phyloP scores from a whole-genome alignment of 148 eudicot species.

The Spergularia bocconei region DNA sequence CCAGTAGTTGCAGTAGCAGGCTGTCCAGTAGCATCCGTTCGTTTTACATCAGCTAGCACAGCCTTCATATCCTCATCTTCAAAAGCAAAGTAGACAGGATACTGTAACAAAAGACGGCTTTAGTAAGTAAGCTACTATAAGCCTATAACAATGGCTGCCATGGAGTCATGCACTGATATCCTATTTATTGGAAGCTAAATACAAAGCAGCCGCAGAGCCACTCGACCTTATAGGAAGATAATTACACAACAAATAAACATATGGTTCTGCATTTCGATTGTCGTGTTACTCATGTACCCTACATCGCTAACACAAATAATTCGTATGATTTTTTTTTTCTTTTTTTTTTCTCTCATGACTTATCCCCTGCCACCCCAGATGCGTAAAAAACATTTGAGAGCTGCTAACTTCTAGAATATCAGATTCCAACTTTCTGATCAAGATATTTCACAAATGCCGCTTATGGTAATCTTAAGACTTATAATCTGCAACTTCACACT shows the following conservation, averaged over 20 bases:
- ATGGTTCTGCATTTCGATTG: conserved; percentile 8
- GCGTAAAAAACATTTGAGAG: not conserved
- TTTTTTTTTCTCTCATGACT: not conserved
- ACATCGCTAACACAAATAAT: no score
- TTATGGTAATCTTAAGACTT: not conserved
- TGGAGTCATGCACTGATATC: not conserved
- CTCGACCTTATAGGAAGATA: not conserved
- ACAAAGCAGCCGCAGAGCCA: not conserved
- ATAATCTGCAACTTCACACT: not conserved
- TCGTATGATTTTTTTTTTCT: not conserved
- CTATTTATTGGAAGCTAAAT: not conserved
- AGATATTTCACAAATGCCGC: not conserved
- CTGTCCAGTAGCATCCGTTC: conserved; percentile 79
- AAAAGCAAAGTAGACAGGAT: conserved; percentile 96
- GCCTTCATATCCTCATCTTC: conserved; percentile 73
- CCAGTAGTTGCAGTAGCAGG: conserved; percentile 97
- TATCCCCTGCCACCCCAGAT: not conserved
- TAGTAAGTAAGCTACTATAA: not conserved
- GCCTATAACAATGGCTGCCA: no score
- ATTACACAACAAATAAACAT: not conserved
- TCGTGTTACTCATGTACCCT: not conserved
- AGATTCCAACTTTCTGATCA: not conserved
- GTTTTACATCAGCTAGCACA: conserved; percentile 78
- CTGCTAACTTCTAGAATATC: not conserved
- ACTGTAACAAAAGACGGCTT: conserved; percentile 48